Evolutionary conservation across 2,329 filamentous ascomycete genomes (phyloP), one percentile per base, ranked within the genome.

Genomic region (Exophiala aquamarina): DNA sequence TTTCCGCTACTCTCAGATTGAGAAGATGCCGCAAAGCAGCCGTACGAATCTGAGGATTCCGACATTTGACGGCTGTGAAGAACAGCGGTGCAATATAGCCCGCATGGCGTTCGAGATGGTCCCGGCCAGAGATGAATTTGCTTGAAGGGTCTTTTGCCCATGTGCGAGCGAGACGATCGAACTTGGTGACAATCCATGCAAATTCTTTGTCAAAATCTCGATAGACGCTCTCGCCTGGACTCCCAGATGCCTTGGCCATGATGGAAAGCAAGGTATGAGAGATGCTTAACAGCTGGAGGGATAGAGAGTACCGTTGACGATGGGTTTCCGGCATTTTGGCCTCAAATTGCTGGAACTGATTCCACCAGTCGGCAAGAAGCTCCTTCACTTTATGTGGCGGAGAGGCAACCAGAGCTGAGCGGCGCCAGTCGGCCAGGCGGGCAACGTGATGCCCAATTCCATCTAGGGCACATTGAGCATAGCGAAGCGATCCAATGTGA

Each of bases 21-120:
- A 40, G 34, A 10, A 53, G 28, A 9, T 50, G 47, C 10, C 37
- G 44, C 40, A 50, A 32, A 3, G 53, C 50, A 4, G 47, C 39
- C 15, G 44, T 20, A 17, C 48, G 37, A 13, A 48, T 44, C 9
- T 18, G 37, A 17, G 38, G 45, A 41, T 54, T 46, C 1, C 52
- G 51, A 23, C 51, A 57, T 18, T 52, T 55, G 18, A 41, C 55
- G 9, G 54, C 52, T 3, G 54, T 50, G 26, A 52, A 49, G 37
- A 57, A 57, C 13, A 57, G 38, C 15, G 54, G 52, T 15, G 54
- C 42, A 26, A 57, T 57, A 20, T 47, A 50, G 4, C 50, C 50
- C 20, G 46, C 42, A 34, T 53, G 46, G 28, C 47, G 47, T 7
- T 47, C 50, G 17, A 53, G 34, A 35, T 44, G 44, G n/a, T 41